A percentile compares a stretch with the other conserved stretches of the same genome.
Conservation (phyloP, 768 basidiomycete species). For the Pleurotus cornucopiae region DNA sequence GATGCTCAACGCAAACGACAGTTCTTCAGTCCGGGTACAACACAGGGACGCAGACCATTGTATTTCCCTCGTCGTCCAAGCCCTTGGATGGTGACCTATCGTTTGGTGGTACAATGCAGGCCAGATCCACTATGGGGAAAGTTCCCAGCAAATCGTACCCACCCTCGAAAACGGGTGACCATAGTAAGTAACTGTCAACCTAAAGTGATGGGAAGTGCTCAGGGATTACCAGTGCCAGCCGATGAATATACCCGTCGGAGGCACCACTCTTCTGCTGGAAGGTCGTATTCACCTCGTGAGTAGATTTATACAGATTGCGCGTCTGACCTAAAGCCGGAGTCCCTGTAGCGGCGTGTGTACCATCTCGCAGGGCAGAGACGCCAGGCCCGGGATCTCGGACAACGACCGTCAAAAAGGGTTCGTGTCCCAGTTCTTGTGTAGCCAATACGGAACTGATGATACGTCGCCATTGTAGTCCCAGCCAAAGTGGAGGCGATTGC, state of each 20-base stretch:
- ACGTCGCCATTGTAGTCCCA: background rate
- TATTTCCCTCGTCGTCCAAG: background rate
- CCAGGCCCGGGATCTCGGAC: slow-evolving; percentile 1
- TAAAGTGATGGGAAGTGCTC: slow-evolving; percentile 3
- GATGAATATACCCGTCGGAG: slow-evolving; percentile 6
- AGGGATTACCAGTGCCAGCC: background rate
- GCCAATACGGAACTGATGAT: background rate
- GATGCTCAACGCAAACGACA: background rate
- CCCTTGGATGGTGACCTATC: background rate
- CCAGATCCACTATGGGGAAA: background rate
- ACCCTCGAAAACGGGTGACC: background rate
- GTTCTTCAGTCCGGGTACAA: background rate
- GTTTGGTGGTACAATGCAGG: background rate
- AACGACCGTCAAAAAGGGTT: slow-evolving; percentile 6
- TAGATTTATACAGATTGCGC: background rate
- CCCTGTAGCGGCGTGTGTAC: background rate
- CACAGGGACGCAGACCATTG: background rate
- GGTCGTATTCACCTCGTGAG: slow-evolving; percentile 3
- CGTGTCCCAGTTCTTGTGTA: background rate
- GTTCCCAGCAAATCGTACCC: slow-evolving; percentile 6
- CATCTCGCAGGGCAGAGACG: slow-evolving; percentile 6
- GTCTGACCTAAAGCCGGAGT: too few species aligned
- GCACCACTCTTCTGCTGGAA: slow-evolving; percentile 4
- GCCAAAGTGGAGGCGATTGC: slow-evolving; percentile 1
- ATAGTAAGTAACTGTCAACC: slow-evolving; percentile 1